Base-by-base conservation (phyloP, 2,329 filamentous ascomycete species). In the Metarhizium brunneum region DNA sequence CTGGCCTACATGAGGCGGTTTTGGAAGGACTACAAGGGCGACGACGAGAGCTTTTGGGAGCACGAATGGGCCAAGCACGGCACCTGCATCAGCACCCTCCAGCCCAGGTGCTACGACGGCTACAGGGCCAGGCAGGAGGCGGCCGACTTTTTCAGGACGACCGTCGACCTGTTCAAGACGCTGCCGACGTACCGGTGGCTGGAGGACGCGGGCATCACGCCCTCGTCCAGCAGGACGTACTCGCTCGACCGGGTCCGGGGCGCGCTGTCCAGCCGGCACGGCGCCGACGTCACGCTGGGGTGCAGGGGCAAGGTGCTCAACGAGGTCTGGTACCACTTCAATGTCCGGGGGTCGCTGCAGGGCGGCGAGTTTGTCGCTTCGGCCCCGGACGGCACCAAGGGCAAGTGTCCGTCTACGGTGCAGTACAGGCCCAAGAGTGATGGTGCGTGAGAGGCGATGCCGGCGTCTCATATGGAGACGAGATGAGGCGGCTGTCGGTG, bases 21-120 rank as follows among this genome's bases (percentile, higher is more conserved):
- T 72, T 90, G 87, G 87, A 85, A 88, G 66, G 83, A 86, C 64
- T 81, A 84, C 68, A 66, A 79, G 51, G 85, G 85, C 55, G 70
- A 83, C 47, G 81, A 86, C 60, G 79, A 85, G 62, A 71, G 70
- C 11, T 82, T 90, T 61, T 90, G 87, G 87, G 74, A 86, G 65
- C 86, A 90, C 67, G 87, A 90, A 69, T 90, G 85, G 84, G 75
- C 75, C 60, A 90, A 88, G 67, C 87, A 90, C 67, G 87, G 87
- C 57, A 78, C 76, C 16, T 90, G 87, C 70, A 81, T 90, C 60
- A 83, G 76, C 62, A 90, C 87, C 0, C 76, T 90, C 10, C 76
- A 84, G 50, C 80, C 86, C 0, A 68, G 71, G 18, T 91, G 87
- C 74, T 91, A 89, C 71, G 69, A 71, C 4, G 66, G 73, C 62